Evolutionary conservation across 1,284 basidiomycete genomes (phyloP).

Genomic region (Apiotrichum siamense): DNA sequence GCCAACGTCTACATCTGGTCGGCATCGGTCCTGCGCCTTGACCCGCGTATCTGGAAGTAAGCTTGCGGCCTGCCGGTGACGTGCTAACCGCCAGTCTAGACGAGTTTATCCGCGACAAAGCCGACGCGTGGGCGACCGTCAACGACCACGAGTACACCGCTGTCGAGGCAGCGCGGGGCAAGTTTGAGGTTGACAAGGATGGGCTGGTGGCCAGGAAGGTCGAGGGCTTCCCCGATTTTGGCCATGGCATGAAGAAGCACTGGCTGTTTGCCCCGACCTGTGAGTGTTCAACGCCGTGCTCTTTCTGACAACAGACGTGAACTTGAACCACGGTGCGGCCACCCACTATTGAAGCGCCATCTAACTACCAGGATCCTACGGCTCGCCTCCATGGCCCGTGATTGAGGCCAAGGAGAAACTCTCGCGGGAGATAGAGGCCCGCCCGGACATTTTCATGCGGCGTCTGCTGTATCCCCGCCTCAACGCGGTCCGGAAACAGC

Average conservation of each 20-base stretch:
- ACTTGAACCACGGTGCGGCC: conserved; percentile 58
- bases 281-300: conserved; percentile 13
- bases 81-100: conserved; percentile 25
- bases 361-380: conserved; percentile 57
- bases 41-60: conserved; percentile 66
- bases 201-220: conserved; percentile 23
- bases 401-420: conserved; percentile 52
- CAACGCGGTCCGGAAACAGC: conserved; percentile 49
- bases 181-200: conserved; percentile 11
- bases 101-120: conserved; percentile 34
- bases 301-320: conserved; percentile 48
- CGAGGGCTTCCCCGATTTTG: conserved; percentile 50
- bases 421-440: conserved; percentile 53
- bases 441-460: conserved; percentile 61
- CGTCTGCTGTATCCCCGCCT: conserved; percentile 49
- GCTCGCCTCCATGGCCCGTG: conserved; percentile 61
- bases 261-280: conserved; percentile 57
- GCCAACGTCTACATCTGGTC: conserved; percentile 69
- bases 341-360: not conserved
- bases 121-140: conserved; percentile 28
- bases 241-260: conserved; percentile 55
- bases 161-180: conserved; percentile 19
- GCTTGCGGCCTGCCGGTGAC: conserved; percentile 39
- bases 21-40: conserved; percentile 53
- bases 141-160: conserved; percentile 34